These are phyloP conservation scores for Bolboschoenus planiculmis DNA, from an alignment of 176 grass and related monocot species.

Conservation along the genomic window DNA sequence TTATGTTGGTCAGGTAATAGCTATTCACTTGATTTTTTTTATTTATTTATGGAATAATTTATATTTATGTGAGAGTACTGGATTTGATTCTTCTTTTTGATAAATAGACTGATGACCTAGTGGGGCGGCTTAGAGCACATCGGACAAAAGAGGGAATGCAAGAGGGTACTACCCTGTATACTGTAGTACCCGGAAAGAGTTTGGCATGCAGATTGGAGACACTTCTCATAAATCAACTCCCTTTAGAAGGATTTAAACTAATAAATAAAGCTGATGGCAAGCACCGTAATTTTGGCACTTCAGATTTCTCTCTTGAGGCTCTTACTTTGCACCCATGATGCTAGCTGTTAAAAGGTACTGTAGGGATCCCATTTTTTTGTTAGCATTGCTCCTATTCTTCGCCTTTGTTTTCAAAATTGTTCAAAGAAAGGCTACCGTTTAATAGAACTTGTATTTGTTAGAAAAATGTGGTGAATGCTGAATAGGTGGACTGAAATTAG, in stretches of 20 bases:
- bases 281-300: constrained; percentile 73
- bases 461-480: neutral
- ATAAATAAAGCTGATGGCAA: constrained; percentile 80
- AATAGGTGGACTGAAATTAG: neutral
- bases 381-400: neutral
- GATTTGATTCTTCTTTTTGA: constrained; percentile 20
- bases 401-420: neutral
- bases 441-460: neutral
- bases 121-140: constrained; percentile 58
- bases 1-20: constrained; percentile 83
- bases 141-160: constrained; percentile 79
- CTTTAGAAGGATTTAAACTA: constrained; percentile 63
- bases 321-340: constrained; percentile 27
- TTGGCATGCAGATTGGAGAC: constrained; percentile 88
- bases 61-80: neutral
- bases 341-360: neutral
- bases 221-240: constrained; percentile 84
- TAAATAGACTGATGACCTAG: constrained; percentile 80
- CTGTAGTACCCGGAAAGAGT: constrained; percentile 79
- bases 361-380: neutral
- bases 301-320: constrained; percentile 32
- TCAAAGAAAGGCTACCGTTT: neutral
- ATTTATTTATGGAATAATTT: neutral
- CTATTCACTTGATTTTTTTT: neutral
- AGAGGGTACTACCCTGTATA: constrained; percentile 51